Evolutionary conservation across 148 eudicot genomes (phyloP), one percentile per base, ranked within the genome.

Genomic region (Amaranthus palmeri): DNA sequence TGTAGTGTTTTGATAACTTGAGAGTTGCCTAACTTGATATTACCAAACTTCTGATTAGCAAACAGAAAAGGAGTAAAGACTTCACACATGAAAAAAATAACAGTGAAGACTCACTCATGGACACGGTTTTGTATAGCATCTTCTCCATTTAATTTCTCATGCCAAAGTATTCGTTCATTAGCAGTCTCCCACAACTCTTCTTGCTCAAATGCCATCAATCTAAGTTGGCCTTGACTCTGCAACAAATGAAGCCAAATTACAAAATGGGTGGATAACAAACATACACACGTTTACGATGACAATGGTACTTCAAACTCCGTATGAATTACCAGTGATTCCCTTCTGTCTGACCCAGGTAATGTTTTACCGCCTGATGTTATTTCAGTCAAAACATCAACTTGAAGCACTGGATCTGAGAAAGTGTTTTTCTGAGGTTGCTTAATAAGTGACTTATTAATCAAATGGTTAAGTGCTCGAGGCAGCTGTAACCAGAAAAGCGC

Each of bases 401-500:
- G 85, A 44, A 84, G 64, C 73, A 59, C 65, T 65, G 85, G 77
- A 41, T 81, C 83, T 73, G 77, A 55, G 69, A 66, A 77, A 67
- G 86, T 78, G 71, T 77, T 88, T 80, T 76, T 88, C 73, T 75
- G 87, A 45, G 80, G 82, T 49, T 86, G 79, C 82, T 88, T 95
- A 60, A 83, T 84, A 40, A 80, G 81, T 73, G 88, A 81, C 80
- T 87, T 95, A 74, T 82, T 80, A 72, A 95, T 79, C 77, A 89
- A 73, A 81, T 95, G 88, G 67, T 83, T 83, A 76, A 95, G 83
- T 73, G 97, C 99, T 72, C 80, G 80, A 54, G 97, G 99, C 76
- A 95, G 76, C 78, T 92, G 93, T 72, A 95, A 80, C 99, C 99
- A 95, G 84, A 95, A 95, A 78, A 88, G 85, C 44, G 96, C 96